phyloP scores from a whole-genome alignment of 805 yeast species.

The Yamadazyma philogaea region DNA sequence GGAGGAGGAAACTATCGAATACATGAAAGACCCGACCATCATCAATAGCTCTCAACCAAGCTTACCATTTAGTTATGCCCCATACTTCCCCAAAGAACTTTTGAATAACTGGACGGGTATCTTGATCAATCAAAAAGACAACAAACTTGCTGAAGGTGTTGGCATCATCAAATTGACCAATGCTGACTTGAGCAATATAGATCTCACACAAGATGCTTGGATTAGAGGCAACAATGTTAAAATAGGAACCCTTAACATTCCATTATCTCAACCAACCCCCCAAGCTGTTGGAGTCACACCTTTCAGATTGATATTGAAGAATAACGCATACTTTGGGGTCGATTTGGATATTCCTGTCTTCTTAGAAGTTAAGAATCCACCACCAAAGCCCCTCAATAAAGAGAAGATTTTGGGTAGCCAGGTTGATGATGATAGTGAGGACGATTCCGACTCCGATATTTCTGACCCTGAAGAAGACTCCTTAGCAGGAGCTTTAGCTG shows the following conservation, averaged over 20 bases:
- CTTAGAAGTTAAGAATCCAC: constrained; percentile 61
- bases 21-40: constrained; percentile 67
- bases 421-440: constrained; percentile 26
- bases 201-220: constrained; percentile 52
- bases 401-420: constrained; percentile 26
- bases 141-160: constrained; percentile 63
- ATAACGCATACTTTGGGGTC: constrained; percentile 75
- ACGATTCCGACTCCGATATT: constrained; percentile 52
- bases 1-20: constrained; percentile 69
- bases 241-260: constrained; percentile 74
- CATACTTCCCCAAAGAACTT: constrained; percentile 65
- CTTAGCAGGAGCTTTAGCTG: constrained; percentile 71
- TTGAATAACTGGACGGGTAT: constrained; percentile 63
- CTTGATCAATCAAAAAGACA: constrained; percentile 71
- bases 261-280: constrained; percentile 77
- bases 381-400: constrained; percentile 19
- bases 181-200: constrained; percentile 54
- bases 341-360: constrained; percentile 71
- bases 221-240: constrained; percentile 40
- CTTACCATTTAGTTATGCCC: constrained; percentile 65
- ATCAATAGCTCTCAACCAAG: constrained; percentile 66
- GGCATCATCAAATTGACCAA: constrained; percentile 53
- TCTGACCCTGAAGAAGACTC: constrained; percentile 75
- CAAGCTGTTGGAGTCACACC: constrained; percentile 58
- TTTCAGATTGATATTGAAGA: constrained; percentile 68